Evolutionary conservation across 1,284 basidiomycete species (phyloP), one percentile per base, ranked within the genome.

Genomic region (Austroboletus novae-zelandiae): DNA sequence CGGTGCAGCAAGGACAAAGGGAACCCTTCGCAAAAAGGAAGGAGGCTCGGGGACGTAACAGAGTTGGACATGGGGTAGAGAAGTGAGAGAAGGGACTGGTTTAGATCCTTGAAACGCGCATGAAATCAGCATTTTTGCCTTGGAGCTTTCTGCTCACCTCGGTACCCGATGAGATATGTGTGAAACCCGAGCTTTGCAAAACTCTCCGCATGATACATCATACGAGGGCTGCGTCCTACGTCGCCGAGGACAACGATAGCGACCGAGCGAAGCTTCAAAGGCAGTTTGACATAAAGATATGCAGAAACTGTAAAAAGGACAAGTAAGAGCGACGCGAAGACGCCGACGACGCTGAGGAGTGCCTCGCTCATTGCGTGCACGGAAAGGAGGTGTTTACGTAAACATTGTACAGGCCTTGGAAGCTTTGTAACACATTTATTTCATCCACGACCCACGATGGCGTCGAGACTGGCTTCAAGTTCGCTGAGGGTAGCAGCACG

Each of bases 151-250:
- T 39, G 50, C 80, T 54, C 57, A 92, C 94, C 93, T 68, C 75
- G 73, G 67, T 98, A 98, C 15, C 94, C 96, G 44, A 99, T 80
- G 15, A 99, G 64, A 60, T 83, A 83, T 0, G 94, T 94, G 51
- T 81, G 73, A 71, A 91, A 98, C 4, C 80, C 84, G 51, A 87
- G 79, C 45, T 86, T 81, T 20, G 91, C 88, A 61, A 99, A 89
- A 63, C 91, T 94, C 63, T 95, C 83, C 0, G 95, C 91, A 63
- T 99, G 97, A 68, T 98, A 97, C 90, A 98, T 97, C 93, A 98
- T 98, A 35, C 97, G 80, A 9, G 97, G 97, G 65, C 91, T 94
- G 43, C 96, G 80, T 1, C 94, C 97, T 44, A 99, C 84, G 71
- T 99, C 97, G 8, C 97, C 97, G 9, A 99, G 78, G 2, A 99